Evolutionary conservation across 2,329 filamentous ascomycete genomes (phyloP), one percentile per base, ranked within the genome.

Genomic region (Venturia effusa): DNA sequence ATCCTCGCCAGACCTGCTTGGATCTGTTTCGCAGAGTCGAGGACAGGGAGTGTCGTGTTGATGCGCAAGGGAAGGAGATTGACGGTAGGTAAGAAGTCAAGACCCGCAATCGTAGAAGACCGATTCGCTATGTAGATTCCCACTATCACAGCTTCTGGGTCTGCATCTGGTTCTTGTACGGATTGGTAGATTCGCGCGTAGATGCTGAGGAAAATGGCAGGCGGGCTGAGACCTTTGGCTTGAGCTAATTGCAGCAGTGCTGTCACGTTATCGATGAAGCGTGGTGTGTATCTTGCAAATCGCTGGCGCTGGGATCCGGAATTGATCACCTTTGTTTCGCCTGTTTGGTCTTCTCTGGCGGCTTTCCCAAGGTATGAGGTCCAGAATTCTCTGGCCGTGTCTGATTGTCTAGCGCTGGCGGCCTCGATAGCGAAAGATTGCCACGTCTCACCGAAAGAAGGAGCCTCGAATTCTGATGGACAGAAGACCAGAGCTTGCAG

Each of bases 41-140:
- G 30, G 0, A 89, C 66, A 67, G 0, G 64, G 57, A 4, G 68
- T 24, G 51, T 76, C 67, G 6, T 73, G 34, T 68, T 71, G 1
- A 94, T 81, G 13, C 80, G 80, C 0, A 97, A 74, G 0, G 92
- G 91, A 1, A 96, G 81, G 4, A 97, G 79, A 68, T 89, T 92
- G 24, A 97, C 79, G 0, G 90, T 94, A 0, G 92, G 92, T 1
- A 83, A 76, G 0, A 77, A 71, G 1, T 83, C 76, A 0, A 85
- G 71, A 3, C 80, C 76, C 3, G 81, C 76, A 10, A 81, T 74
- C 27, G 78, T 76, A 13, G 82, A 77, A 0, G 82, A 80, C 61
- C 91, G 83, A 72, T 95, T 96, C 51, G 91, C 89, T 10, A 96
- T 82, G 73, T 96, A 97, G 27, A 96, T 75, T 1, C 92, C 92